Evolutionary conservation across 1,284 basidiomycete genomes (phyloP), one percentile per base, ranked within the genome.

Genomic region (Marasmius oreades): DNA sequence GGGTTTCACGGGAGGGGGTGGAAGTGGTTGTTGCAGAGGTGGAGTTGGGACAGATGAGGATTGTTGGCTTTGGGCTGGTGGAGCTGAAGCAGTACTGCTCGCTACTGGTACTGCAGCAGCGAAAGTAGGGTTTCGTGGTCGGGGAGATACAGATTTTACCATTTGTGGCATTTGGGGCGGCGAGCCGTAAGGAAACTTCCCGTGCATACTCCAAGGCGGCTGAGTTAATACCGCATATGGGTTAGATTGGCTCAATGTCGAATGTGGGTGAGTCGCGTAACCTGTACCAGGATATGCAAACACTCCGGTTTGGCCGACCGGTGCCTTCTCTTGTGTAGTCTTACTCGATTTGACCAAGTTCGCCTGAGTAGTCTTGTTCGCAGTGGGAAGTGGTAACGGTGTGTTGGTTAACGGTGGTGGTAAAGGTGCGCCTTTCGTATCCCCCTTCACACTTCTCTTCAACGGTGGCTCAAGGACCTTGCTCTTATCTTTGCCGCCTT

Each of bases 381-480:
- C 47, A 26, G 28, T 31, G 11, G 47, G 24, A 31, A 26, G n/a
- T 31, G 47, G 23, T 33, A 50, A 16, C 12, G 47, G 55, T 39
- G 62, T 43, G 34, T 20, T 31, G 12, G 86, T 87, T 28, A 89
- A 66, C 14, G 84, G 86, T 11, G 86, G 86, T 31, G 86, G 86
- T 39, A 87, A 69, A 12, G 73, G 72, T 12, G 28, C 10, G 28
- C 74, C 78, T 62, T 80, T 82, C 18, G 70, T 53, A 50, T 85
- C 83, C 43, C 78, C 80, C 62, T 85, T 86, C 5, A 86, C 74
- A 60, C 83, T 86, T 55, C 84, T 77, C 68, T 84, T 89, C 59
- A 88, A 71, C 3, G 84, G 73, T 22, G 85, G 84, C 55, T 88
- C 85, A 23, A 79, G 67, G 23, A 78, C 84, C 73, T 79, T 80